A percentile compares a stretch with the other conserved stretches of the same genome.
Conservation (phyloP, 164 flowering plant species). For the Annona cherimola region DNA sequence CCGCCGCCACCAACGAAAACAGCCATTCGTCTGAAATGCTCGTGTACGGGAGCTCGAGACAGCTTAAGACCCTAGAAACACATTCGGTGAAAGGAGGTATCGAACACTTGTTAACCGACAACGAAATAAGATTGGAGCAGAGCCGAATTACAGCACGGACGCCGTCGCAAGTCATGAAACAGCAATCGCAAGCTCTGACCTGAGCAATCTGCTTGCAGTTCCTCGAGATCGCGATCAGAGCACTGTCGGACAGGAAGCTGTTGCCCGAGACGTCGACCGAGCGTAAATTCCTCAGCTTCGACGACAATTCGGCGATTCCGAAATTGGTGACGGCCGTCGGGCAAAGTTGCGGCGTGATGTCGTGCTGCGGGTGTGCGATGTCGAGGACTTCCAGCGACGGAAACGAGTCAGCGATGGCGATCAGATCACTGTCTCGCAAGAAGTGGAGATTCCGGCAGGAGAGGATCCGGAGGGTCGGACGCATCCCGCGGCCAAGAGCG, state of each 20-base stretch:
- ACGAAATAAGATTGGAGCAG: slow-evolving; percentile 25
- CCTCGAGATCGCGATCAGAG: slow-evolving; percentile 25
- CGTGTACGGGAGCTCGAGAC: slow-evolving; percentile 32
- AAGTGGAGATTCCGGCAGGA: slow-evolving; percentile 21
- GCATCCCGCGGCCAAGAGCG: slow-evolving; percentile 22
- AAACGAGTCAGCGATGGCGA: slow-evolving; percentile 26
- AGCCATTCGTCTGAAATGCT: slow-evolving; percentile 41
- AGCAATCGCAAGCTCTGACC: slow-evolving; percentile 30
- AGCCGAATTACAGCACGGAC: slow-evolving; percentile 20
- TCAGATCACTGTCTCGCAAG: slow-evolving; percentile 31
- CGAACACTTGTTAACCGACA: slow-evolving; percentile 22
- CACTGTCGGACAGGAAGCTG: slow-evolving; percentile 35
- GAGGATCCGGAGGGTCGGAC: slow-evolving; percentile 27
- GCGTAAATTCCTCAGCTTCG: slow-evolving; percentile 25
- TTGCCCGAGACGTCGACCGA: slow-evolving; percentile 50
- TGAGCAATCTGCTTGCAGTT: slow-evolving; percentile 34
- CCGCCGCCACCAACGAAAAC: slow-evolving; percentile 26
- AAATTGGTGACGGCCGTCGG: slow-evolving; percentile 31
- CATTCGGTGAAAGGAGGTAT: background rate
- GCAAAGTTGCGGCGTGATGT: background rate
- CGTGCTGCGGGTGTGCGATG: slow-evolving; percentile 36
- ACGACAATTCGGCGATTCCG: slow-evolving; percentile 30
- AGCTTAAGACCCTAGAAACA: slow-evolving; percentile 21
- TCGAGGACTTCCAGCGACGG: slow-evolving; percentile 49
- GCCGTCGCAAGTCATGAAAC: slow-evolving; percentile 31